Evolutionary conservation across 495 filamentous ascomycete genomes (phyloP), one percentile per base, ranked within the genome.

Genomic region (Cercophora newfieldiana): DNA sequence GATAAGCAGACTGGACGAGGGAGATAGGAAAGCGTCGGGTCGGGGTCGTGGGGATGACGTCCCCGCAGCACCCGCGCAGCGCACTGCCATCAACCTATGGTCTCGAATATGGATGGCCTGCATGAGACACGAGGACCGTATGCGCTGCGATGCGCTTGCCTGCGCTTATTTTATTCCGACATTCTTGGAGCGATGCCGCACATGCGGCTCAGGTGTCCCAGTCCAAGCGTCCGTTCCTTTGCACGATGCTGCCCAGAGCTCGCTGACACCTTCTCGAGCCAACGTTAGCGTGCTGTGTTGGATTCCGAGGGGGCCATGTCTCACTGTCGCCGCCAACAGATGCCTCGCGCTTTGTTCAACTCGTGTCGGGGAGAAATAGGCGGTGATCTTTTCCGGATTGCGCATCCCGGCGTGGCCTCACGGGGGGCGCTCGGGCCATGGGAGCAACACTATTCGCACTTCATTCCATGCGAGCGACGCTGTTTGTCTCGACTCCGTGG

Each of bases 1-100:
- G 63, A 66, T 66, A 66, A 59, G 63, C 53, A 29, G 48, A 6
- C 44, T n/a, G n/a, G n/a, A n/a, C n/a, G n/a, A n/a, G n/a, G n/a
- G 24, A 59, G 54, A 65, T 65, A 65, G 63, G 54, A 53, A 37
- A 49, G 54, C 63, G n/a, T 59, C 55, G 61, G 63, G 37, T 55
- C 44, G 54, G 10, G n/a, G n/a, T n/a, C n/a, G n/a, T n/a, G n/a
- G 30, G 37, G 28, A 49, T 48, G 31, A 58, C 51, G 62, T 50
- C 37, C n/a, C n/a, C n/a, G 31, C 24, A 58, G 24, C 29, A 16
- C 31, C 22, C n/a, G 6, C 29, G 55, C 24, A 58, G 24, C 55
- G n/a, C 16, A 25, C 28, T 48, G n/a, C 30, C 30, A 12, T 37
- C 57, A 14, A 29, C 58, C 26, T 28, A 31, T 44, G 7, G 58